Evolutionary conservation across 768 basidiomycete genomes (phyloP), one percentile per base, ranked within the genome.

Genomic region (Cyathus striatus): DNA sequence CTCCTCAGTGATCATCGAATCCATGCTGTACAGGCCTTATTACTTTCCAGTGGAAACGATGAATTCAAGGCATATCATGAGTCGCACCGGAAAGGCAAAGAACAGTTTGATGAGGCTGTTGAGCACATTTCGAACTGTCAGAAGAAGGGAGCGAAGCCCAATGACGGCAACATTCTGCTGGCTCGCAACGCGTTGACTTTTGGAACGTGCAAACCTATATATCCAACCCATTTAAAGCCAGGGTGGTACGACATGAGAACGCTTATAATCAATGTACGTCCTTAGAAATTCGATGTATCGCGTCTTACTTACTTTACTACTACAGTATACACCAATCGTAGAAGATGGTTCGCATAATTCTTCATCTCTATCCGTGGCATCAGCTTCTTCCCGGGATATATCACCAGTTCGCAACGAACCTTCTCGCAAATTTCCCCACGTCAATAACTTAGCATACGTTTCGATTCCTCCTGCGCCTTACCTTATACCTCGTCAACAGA

Each of bases 181-280:
- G 62, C 63, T 4, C 54, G 75, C 34, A 60, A 73, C 17, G 78
- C 85, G 7, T 56, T 65, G 41, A 64, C 60, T 17, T 86, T 76
- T 49, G 51, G 48, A 6, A 59, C 60, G 25, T 81, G 78, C 53
- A 70, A 62, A 33, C 76, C 83, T 2, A 42, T 72, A 13, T 72
- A 73, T 47, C 32, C 49, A 6, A 50, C 59, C 6, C 58, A 58
- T 23, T 63, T 70, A n/a, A 59, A 54, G 33, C 56, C 58, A 17
- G 86, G 86, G 3, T 87, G 78, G 76, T 88, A 88, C 50, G 86
- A 89, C 48, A 38, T 20, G 3, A 12, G 44, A 26, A 43, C 45
- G 5, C 48, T 53, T 14, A 33, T 53, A 12, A 21, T 41, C 1
- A 23, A 40, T 21, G 51, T 50, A 5, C 32, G 44, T 48, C 23